Evolutionary conservation across 1,284 basidiomycete species (phyloP).

Genomic region (Cryptococcus sp.): DNA sequence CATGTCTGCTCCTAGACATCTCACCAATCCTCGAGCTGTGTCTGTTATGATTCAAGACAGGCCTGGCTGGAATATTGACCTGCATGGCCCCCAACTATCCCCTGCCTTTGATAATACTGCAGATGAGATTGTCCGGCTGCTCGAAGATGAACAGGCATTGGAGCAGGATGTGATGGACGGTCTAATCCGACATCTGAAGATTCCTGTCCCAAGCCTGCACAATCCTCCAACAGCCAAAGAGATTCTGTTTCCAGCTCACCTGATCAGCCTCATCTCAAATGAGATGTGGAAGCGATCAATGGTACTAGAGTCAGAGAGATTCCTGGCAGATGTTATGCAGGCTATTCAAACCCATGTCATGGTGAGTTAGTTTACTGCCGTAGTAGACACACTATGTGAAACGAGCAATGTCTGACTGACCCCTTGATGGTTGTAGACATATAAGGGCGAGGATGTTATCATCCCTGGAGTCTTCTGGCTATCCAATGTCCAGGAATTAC

Average conservation of each 20-base stretch:
- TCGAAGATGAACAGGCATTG: slow-evolving; percentile 85
- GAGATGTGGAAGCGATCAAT: slow-evolving; percentile 99
- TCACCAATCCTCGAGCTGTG: slow-evolving; percentile 76
- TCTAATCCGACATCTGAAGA: slow-evolving; percentile 86
- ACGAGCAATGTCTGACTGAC: neutral
- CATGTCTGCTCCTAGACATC: slow-evolving; percentile 50
- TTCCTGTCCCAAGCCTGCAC: slow-evolving; percentile 83
- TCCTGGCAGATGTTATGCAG: slow-evolving; percentile 99
- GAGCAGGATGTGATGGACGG: slow-evolving; percentile 94
- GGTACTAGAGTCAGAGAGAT: slow-evolving; percentile 93
- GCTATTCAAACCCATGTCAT: slow-evolving; percentile 96
- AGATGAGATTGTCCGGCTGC: slow-evolving; percentile 90
- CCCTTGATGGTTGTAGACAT: slow-evolving; percentile 51
- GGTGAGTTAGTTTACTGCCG: slow-evolving; percentile 60
- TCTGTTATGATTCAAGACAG: slow-evolving; percentile 80
- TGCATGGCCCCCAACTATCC: slow-evolving; percentile 61
- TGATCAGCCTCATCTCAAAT: slow-evolving; percentile 95
- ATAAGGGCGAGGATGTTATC: slow-evolving; percentile 90
- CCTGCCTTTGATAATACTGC: slow-evolving; percentile 80
- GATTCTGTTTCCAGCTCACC: slow-evolving; percentile 98
- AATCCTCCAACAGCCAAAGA: slow-evolving; percentile 94
- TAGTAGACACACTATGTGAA: neutral
- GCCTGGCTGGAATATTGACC: slow-evolving; percentile 57
- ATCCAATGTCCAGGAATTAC: slow-evolving; percentile 99
- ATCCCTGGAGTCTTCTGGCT: slow-evolving; percentile 98